These are phyloP conservation scores for Jaminaea rosea DNA, from an alignment of 1,284 basidiomycete genomes.

Conservation along the genomic window DNA sequence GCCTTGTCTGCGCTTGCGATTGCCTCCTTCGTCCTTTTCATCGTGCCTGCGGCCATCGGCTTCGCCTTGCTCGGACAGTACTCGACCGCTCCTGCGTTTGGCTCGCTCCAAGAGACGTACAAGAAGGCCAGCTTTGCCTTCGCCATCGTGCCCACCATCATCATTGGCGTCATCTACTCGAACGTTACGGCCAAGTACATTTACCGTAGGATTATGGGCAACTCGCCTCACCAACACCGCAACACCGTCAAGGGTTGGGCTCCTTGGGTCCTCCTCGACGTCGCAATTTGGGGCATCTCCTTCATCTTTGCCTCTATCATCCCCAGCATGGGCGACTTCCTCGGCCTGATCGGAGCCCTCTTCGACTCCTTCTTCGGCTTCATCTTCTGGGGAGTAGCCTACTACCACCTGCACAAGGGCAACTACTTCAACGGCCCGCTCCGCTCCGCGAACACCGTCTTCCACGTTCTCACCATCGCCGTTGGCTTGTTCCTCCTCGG, in stretches of 20 bases:
- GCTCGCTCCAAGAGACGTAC: conserved; percentile 49
- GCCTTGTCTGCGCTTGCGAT: conserved; percentile 7
- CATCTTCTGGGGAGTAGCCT: conserved; percentile 40
- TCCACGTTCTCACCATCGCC: conserved; percentile 47
- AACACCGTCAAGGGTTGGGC: conserved; percentile 58
- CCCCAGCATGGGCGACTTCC: conserved; percentile 49
- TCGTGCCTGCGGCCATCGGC: conserved; percentile 7
- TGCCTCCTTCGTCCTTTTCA: conserved; percentile 12
- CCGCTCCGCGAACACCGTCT: conserved; percentile 14
- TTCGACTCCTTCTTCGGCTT: conserved; percentile 28
- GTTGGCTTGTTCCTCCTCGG: conserved; percentile 49
- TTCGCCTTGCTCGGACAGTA: conserved; percentile 47
- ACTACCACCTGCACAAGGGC: conserved; percentile 46
- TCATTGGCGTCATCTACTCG: conserved; percentile 35
- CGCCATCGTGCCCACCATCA: conserved; percentile 25
- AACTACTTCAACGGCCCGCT: conserved; percentile 20
- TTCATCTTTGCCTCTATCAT: conserved; percentile 55
- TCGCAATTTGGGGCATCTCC: conserved; percentile 54
- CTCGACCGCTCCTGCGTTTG: conserved; percentile 54
- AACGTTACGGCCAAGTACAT: conserved; percentile 18
- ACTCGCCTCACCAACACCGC: conserved; percentile 19
- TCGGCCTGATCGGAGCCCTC: conserved; percentile 43
- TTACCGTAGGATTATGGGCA: conserved; percentile 19
- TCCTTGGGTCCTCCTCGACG: conserved; percentile 55
- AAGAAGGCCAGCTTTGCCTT: conserved; percentile 51